These are phyloP conservation scores for Colletotrichum abscissum DNA, from an alignment of 2,329 filamentous ascomycete genomes.

Conservation along the genomic window DNA sequence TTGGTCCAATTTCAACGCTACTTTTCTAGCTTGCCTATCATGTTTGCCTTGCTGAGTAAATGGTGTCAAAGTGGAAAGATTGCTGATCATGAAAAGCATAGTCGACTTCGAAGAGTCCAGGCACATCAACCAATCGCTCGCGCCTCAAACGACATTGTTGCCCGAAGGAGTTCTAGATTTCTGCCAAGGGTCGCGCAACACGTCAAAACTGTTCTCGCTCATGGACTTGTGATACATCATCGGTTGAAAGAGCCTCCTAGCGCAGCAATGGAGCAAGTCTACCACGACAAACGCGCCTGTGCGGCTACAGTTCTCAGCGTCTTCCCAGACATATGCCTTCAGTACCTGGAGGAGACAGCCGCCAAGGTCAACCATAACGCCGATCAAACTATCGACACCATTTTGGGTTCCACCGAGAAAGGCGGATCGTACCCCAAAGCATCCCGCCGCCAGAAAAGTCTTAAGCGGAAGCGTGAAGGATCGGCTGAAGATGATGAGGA, in stretches of 20 bases:
- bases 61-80: neutral
- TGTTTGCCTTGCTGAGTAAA: constrained; percentile 1
- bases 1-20: neutral
- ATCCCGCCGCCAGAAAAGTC: constrained; percentile 31
- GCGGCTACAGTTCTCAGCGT: constrained; percentile 44
- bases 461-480: constrained; percentile 55
- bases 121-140: neutral
- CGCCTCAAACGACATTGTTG: neutral
- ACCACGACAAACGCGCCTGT: constrained; percentile 39
- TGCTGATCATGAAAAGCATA: neutral
- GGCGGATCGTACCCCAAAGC: constrained; percentile 51
- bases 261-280: constrained; percentile 17
- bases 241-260: no score
- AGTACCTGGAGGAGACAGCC: constrained; percentile 47
- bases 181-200: neutral
- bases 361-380: constrained; percentile 42
- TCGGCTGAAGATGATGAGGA: constrained; percentile 35
- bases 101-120: no score
- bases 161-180: neutral
- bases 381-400: constrained; percentile 46
- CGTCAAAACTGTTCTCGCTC: neutral
- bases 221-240: neutral
- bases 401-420: constrained; percentile 54
- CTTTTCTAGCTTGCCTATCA: neutral
- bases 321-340: constrained; percentile 59